Conservation (phyloP, 352 stramenopile genomes). For the Globisporangium nunn region DNA sequence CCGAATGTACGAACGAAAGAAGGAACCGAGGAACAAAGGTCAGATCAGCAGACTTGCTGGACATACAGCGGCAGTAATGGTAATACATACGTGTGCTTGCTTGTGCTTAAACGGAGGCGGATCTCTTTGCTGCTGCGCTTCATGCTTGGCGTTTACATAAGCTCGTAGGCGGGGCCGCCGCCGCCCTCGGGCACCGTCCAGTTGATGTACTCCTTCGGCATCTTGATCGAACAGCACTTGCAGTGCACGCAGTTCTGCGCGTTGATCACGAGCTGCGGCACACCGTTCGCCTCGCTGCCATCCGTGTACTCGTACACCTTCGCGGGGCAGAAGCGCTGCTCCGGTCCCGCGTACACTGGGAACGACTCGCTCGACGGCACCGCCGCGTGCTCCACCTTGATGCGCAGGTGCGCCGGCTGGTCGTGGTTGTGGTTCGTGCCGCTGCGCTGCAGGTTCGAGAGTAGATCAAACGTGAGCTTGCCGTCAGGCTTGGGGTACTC, state of each 20-base stretch:
- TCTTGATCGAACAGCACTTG: conserved; percentile 99
- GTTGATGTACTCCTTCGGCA: conserved; percentile 98
- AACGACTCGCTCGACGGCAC: conserved; percentile 86
- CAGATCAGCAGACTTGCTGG: conserved; percentile 4
- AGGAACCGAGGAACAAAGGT: conserved; percentile 10
- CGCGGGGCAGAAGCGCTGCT: conserved; percentile 97
- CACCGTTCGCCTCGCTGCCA: conserved; percentile 77
- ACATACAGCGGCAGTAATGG: not conserved
- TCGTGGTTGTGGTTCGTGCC: conserved; percentile 98
- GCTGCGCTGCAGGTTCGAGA: conserved; percentile 96
- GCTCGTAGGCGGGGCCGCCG: conserved; percentile 92
- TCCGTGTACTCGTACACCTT: conserved; percentile 98
- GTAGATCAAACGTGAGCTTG: conserved; percentile 96
- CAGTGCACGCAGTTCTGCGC: conserved; percentile 99
- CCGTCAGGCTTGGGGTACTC: conserved; percentile 96
- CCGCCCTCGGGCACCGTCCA: conserved; percentile 98
- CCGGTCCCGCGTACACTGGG: conserved; percentile 93
- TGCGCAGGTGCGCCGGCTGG: conserved; percentile 95
- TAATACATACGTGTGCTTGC: not conserved
- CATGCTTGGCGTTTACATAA: not conserved
- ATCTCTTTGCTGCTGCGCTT: not conserved
- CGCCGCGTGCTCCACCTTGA: conserved; percentile 88
- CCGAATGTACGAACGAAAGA: conserved; percentile 2
- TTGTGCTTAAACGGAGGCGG: not conserved
- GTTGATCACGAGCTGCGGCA: conserved; percentile 96